Base-by-base conservation (phyloP, 768 basidiomycete species). In the Mycena filopes region DNA sequence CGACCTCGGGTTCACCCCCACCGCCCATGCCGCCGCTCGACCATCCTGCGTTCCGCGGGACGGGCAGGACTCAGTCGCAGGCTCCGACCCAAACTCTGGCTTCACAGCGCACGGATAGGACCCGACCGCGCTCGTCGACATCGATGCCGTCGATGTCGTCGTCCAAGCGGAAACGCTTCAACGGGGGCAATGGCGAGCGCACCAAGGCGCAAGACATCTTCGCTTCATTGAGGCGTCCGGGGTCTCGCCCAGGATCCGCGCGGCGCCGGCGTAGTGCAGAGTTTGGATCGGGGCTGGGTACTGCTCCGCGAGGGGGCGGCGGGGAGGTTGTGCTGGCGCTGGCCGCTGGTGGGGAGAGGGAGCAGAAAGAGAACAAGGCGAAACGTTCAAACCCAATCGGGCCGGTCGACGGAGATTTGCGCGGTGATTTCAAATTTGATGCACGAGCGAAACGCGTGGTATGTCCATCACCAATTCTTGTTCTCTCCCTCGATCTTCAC, bases 401-500 rank as follows among this genome's bases (percentile, higher is more conserved):
- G 48, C 62, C 40, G 20, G 36, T 51, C 20, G 11, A 25, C 61
- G 54, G 61, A 31, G 56, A 54, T 65, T 45, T 40, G 23, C 26
- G 47, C 38, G 26, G 36, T 51, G 63, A 59, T 59, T 29, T 56
- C n/a, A 68, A 68, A 60, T 64, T 68, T 64, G 67, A 68, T 63
- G 31, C 64, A 63, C 68, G 68, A 46, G 46, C 23, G 28, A 59
- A 60, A 56, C 64, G 68, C 57, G 64, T 66, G 68, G 68, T 69
- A 62, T 36, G 68, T 66, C 56, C 41, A 56, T 61, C 60, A 60
- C 29, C 38, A 33, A 40, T 36, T 42, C 28, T 41, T 11, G 21
- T 42, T 41, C 41, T 50, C 54, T 55, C 31, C 58, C 36, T 46
- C 54, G 46, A 45, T 31, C 59, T 42, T 49, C 42, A 20, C 21